Evolutionary conservation across 192 early-diverging fungal genomes (phyloP).

Genomic region (Coemansia sp.): DNA sequence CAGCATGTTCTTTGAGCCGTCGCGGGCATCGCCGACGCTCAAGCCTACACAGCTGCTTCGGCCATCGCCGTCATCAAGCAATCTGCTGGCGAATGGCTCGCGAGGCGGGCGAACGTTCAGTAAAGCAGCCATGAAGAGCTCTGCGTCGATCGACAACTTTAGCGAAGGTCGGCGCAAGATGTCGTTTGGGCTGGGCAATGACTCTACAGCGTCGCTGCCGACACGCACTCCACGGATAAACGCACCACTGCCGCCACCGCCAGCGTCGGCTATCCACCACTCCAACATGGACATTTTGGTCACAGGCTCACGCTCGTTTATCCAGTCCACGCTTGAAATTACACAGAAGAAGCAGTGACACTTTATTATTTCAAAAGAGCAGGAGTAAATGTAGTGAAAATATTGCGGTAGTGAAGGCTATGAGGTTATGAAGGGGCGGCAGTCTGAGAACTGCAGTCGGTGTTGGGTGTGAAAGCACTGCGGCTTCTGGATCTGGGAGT

Average conservation of each 20-base stretch:
- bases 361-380: too few relatives aligned
- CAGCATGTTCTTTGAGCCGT: slow-evolving; percentile 17
- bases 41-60: slow-evolving; percentile 12
- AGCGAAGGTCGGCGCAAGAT: slow-evolving; percentile 27
- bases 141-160: slow-evolving; percentile 35
- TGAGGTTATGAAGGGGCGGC: not conserved
- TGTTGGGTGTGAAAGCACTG: not conserved
- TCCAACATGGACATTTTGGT: slow-evolving; percentile 34
- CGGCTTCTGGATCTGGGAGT: not conserved
- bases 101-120: slow-evolving; percentile 25
- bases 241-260: slow-evolving; percentile 13
- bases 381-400: too few relatives aligned
- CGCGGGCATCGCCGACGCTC: slow-evolving; percentile 9
- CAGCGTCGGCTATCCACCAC: slow-evolving; percentile 7
- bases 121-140: slow-evolving; percentile 18
- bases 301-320: slow-evolving; percentile 40
- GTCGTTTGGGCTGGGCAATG: slow-evolving; percentile 24
- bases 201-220: slow-evolving; percentile 33
- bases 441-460: too few relatives aligned
- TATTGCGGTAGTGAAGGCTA: not conserved
- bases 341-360: slow-evolving; percentile 13
- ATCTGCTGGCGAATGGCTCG: slow-evolving; percentile 7
- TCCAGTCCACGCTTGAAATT: slow-evolving; percentile 26
- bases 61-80: slow-evolving; percentile 29
- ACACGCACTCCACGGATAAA: slow-evolving; percentile 10